These are phyloP conservation scores for Geranomyces variabilis DNA, from an alignment of 192 early-diverging fungal genomes.

Conservation along the genomic window DNA sequence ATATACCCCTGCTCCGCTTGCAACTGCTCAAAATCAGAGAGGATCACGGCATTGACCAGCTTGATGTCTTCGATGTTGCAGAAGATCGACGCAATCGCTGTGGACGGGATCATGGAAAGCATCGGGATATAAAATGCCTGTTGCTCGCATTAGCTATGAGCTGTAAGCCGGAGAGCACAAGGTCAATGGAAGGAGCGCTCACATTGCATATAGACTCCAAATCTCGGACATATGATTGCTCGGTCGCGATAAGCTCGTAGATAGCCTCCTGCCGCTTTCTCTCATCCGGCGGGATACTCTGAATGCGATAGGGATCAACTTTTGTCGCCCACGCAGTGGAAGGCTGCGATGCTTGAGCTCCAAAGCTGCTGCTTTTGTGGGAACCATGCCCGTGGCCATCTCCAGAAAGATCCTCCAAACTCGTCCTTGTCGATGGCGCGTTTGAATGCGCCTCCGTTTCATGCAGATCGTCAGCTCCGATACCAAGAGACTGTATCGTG, in stretches of 20 bases:
- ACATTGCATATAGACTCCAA: slow-evolving; percentile 74
- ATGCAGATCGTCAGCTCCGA: not conserved
- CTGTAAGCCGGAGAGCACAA: not conserved
- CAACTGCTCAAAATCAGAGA: slow-evolving; percentile 67
- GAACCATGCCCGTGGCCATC: slow-evolving; percentile 1
- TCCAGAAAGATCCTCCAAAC: slow-evolving; percentile 9
- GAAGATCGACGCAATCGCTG: slow-evolving; percentile 50
- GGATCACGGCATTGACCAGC: slow-evolving; percentile 65
- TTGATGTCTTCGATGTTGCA: slow-evolving; percentile 64
- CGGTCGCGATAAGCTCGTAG: slow-evolving; percentile 77
- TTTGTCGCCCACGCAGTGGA: slow-evolving; percentile 31
- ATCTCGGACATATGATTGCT: slow-evolving; percentile 73
- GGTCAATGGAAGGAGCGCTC: slow-evolving; percentile 7
- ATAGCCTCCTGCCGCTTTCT: slow-evolving; percentile 81
- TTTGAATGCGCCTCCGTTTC: not conserved
- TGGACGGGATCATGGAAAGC: slow-evolving; percentile 48
- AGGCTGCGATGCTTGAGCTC: slow-evolving; percentile 15
- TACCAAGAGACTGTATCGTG: slow-evolving; percentile 6
- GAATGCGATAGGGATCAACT: slow-evolving; percentile 43
- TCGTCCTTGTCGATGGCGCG: not conserved
- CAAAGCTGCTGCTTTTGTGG: slow-evolving; percentile 21
- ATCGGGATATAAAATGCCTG: slow-evolving; percentile 69
- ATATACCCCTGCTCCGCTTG: slow-evolving; percentile 56
- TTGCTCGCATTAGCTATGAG: not conserved
- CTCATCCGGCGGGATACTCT: slow-evolving; percentile 61